Evolutionary conservation across 208 protist species (phyloP), one percentile per base, ranked within the genome.

Genomic region (Naegleria fowleri): DNA sequence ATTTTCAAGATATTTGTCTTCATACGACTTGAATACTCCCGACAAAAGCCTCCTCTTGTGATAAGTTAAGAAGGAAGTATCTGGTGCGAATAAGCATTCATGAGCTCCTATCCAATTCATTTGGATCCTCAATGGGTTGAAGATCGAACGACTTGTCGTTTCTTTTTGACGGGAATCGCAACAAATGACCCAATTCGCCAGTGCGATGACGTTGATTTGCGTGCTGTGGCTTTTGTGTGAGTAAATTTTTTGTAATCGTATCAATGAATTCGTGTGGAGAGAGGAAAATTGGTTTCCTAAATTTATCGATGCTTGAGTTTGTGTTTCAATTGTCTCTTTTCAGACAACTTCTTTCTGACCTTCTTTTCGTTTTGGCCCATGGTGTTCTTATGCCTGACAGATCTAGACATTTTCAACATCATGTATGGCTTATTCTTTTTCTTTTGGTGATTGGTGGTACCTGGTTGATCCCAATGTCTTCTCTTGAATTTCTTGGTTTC

Each of bases 361-460:
- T 55, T 88, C n/a, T 58, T 88, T 58, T 88, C 29, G 19, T 48
- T 88, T 38, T n/a, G 13, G 38, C 84, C 84, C 84, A 88, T 88
- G 5, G 16, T 58, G 38, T 15, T 43, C 33, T 90, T 90, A 25
- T 25, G 7, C 43, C 51, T 90, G 5, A 90, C 86, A 39, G 11
- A 5, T 39, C 29, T 41, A 13, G 33, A 48, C 29, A 67, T 43
- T 41, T 76, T 58, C 33, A 41, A 39, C 43, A 90, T 59, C 51
- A 76, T 58, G 33, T n/a, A 90, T 48, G 86, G 86, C 6, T 59
- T 90, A 15, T 90, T 90, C 33, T 90, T 90, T n/a, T 59, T 76
- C 29, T 90, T 90, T 41, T 90, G 41, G 0, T 41, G 4, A 25
- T 90, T 36, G 9, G 86, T 90, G 19, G 39, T 25, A n/a, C 51